phyloP scores from a whole-genome alignment of 768 basidiomycete species.

The Obba rivulosa region DNA sequence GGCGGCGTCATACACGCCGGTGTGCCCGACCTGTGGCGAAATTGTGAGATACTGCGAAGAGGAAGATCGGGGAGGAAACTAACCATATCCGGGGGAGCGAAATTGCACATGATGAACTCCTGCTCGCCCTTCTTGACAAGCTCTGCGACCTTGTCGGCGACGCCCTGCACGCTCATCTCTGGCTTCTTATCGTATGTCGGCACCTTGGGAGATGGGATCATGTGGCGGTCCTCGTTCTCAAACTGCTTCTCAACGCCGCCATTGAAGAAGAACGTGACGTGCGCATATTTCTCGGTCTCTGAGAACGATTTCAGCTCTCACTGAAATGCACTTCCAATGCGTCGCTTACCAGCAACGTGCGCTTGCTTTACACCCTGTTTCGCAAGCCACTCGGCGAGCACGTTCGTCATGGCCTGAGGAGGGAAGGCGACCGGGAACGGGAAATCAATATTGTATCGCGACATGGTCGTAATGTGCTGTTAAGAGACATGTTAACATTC shows the following conservation, averaged over 20 bases:
- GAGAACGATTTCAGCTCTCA: neutral
- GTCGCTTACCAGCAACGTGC: slow-evolving; percentile 69
- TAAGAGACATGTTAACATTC: neutral
- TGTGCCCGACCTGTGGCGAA: slow-evolving; percentile 71
- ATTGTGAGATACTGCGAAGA: neutral
- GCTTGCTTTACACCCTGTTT: slow-evolving; percentile 78
- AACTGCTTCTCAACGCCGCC: slow-evolving; percentile 95
- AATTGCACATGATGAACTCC: slow-evolving; percentile 97
- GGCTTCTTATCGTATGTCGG: slow-evolving; percentile 92
- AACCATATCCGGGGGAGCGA: slow-evolving; percentile 96
- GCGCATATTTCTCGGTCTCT: slow-evolving; percentile 98
- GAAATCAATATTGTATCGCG: slow-evolving; percentile 87
- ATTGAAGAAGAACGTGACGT: slow-evolving; percentile 98
- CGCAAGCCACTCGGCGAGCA: slow-evolving; percentile 87
- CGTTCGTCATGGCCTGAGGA: slow-evolving; percentile 91
- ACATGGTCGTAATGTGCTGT: slow-evolving; percentile 90
- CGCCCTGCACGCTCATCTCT: slow-evolving; percentile 82
- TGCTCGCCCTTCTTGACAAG: slow-evolving; percentile 62
- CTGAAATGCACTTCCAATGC: neutral
- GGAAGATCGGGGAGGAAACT: slow-evolving; percentile 8
- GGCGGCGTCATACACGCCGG: slow-evolving; percentile 87
- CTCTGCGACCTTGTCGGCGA: slow-evolving; percentile 91
- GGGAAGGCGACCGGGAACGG: slow-evolving; percentile 89
- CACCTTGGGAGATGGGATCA: slow-evolving; percentile 91
- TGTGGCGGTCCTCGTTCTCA: slow-evolving; percentile 70